These are phyloP conservation scores for Roridomyces roridus DNA, from an alignment of 768 basidiomycete genomes.

Conservation along the genomic window DNA sequence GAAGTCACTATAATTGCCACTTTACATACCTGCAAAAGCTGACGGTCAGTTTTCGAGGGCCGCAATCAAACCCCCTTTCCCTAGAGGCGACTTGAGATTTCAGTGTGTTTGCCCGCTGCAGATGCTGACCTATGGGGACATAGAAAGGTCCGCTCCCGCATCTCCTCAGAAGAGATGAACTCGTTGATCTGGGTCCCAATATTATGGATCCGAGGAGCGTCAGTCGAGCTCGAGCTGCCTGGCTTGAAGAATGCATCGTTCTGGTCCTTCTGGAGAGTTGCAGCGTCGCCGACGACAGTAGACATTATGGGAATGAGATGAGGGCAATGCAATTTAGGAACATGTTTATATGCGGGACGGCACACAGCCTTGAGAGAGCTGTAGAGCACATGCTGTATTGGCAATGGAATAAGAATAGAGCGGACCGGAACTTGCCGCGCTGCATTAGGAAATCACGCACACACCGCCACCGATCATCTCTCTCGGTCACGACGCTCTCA, in stretches of 20 bases:
- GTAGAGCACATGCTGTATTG: no score
- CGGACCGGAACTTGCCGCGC: no score
- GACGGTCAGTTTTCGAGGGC: constrained; percentile 74
- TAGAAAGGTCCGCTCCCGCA: constrained; percentile 74
- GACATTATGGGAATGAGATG: constrained; percentile 1
- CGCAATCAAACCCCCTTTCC: constrained; percentile 39
- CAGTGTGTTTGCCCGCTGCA: not conserved
- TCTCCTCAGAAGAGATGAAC: constrained; percentile 52
- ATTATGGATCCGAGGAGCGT: not conserved
- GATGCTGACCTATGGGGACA: constrained; percentile 60
- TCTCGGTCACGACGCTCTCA: no score
- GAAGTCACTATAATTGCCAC: constrained; percentile 8
- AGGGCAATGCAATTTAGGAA: not conserved
- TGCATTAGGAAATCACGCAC: no score
- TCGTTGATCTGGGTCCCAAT: constrained; percentile 9
- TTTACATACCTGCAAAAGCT: constrained; percentile 56
- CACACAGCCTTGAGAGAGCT: no score
- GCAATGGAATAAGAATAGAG: no score
- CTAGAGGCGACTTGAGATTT: not conserved
- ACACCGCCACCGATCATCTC: no score
- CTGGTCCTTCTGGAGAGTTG: constrained; percentile 18
- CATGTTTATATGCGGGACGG: no score
- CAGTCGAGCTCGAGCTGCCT: not conserved
- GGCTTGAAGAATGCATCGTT: constrained; percentile 8
- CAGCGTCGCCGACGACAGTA: constrained; percentile 18